Base-by-base conservation (phyloP, 768 basidiomycete genomes). In the Obba rivulosa region DNA sequence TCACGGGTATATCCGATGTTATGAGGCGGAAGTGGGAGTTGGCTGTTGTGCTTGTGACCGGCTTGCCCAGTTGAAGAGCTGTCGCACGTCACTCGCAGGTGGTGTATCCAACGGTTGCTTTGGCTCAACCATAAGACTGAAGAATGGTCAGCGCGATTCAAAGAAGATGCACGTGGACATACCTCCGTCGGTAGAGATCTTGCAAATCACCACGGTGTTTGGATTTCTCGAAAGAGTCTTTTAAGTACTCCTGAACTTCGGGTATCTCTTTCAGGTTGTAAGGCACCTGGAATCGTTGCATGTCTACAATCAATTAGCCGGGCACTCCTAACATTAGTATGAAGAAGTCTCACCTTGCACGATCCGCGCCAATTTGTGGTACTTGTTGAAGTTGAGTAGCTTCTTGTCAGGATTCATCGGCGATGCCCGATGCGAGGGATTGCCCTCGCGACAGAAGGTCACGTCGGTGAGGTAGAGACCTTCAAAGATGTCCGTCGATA, bases 371-470 rank as follows among this genome's bases (percentile, higher is more conserved):
- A 94, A 76, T 63, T 91, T 95, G 61, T 88, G 87, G 59, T 96
- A 98, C 66, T 96, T 95, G 67, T 94, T 95, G 61, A 96, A 93
- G 67, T 99, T 99, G 63, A 98, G 76, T 34, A 99, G 69, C 57
- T 83, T 87, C 67, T 89, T 84, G 50, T 77, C 77, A 1, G 85
- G 74, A 46, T 82, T 82, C 48, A 80, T 65, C 0, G 92, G 88
- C 4, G 93, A 89, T 14, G 82, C 78, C 55, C 95, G 79, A 57
- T 85, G 74, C 13, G 88, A 85, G 14, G 90, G 86, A 63, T 97
- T 97, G 17, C 95, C 95, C 60, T 97, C 95, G 35, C 88, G 81
- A 62, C 92, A 95, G 67, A 98, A 98, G 5, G 92, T 97, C 50
- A 96, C 77, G 65, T 94, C 92, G 9, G 92, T 92, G 53, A 94